These are phyloP conservation scores for Sphenostylis stenocarpa DNA, from an alignment of 306 rosid genomes.

Conservation along the genomic window DNA sequence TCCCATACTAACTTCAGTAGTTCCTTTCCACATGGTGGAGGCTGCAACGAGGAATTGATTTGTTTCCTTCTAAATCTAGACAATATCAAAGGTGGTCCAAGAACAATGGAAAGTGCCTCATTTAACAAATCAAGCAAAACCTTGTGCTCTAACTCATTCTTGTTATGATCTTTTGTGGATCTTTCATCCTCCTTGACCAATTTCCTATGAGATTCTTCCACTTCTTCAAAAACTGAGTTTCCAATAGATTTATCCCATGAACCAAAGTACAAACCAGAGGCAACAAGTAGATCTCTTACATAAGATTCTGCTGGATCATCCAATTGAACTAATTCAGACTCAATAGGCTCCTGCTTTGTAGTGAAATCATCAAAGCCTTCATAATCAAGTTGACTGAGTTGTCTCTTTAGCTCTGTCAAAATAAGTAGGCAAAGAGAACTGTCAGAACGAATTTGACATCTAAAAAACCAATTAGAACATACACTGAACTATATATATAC, in stretches of 20 bases:
- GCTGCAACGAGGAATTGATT: constrained; percentile 32
- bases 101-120: constrained; percentile 59
- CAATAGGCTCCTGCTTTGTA: constrained; percentile 37
- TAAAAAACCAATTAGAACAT: background rate
- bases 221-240: constrained; percentile 65
- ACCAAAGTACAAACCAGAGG: constrained; percentile 74
- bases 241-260: constrained; percentile 54
- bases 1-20: constrained; percentile 62
- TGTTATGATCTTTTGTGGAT: constrained; percentile 41
- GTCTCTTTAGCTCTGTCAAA: constrained; percentile 65
- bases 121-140: constrained; percentile 65
- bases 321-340: constrained; percentile 44
- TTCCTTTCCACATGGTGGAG: constrained; percentile 55
- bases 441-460: constrained; percentile 15
- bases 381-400: constrained; percentile 66
- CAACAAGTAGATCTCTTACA: constrained; percentile 67
- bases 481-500: background rate
- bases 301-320: constrained; percentile 67
- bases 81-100: constrained; percentile 47
- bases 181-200: constrained; percentile 35
- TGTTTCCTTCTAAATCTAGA: constrained; percentile 51
- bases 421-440: constrained; percentile 19
- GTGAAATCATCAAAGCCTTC: constrained; percentile 39
- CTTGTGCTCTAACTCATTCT: constrained; percentile 49
- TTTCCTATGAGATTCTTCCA: constrained; percentile 63